A percentile compares a stretch with the other conserved stretches of the same genome.
These are phyloP conservation scores for Alliaria petiolata DNA, from an alignment of 345 rosid species.

Conservation along the genomic window DNA sequence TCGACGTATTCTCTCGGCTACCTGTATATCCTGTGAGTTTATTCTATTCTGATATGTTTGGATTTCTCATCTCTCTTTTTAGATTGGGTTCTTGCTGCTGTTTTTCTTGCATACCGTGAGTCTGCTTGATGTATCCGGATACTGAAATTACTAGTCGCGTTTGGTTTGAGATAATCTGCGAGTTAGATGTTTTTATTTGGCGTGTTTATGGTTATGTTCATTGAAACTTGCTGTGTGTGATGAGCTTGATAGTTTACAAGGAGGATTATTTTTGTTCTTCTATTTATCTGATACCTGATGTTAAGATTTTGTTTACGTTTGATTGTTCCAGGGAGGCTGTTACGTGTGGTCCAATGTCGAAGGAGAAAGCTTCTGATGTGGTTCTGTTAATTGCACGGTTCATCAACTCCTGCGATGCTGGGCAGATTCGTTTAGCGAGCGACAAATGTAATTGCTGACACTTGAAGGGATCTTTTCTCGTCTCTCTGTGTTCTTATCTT, in stretches of 20 bases:
- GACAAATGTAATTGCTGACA: conserved; percentile 57
- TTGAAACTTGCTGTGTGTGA: too few relatives aligned
- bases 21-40: conserved; percentile 60
- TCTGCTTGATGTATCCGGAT: neutral
- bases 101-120: neutral
- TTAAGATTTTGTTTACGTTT: neutral
- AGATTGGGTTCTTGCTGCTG: neutral
- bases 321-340: conserved; percentile 48
- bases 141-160: neutral
- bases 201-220: neutral
- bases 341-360: conserved; percentile 39
- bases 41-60: neutral
- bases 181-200: too few relatives aligned
- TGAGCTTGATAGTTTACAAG: too few relatives aligned
- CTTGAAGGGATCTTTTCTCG: neutral
- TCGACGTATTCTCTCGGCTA: conserved; percentile 69
- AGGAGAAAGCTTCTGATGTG: conserved; percentile 47
- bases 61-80: neutral
- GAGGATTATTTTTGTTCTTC: neutral
- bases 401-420: conserved; percentile 54
- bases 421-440: conserved; percentile 70
- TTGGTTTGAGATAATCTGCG: too few relatives aligned
- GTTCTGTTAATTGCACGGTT: conserved; percentile 51
- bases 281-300: neutral
- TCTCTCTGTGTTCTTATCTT: neutral